Percentiles rank a stretch among this genome's conserved stretches.
Evolutionary conservation across 164 flowering plant species (phyloP).

Genomic region (Vitis amurensis): DNA sequence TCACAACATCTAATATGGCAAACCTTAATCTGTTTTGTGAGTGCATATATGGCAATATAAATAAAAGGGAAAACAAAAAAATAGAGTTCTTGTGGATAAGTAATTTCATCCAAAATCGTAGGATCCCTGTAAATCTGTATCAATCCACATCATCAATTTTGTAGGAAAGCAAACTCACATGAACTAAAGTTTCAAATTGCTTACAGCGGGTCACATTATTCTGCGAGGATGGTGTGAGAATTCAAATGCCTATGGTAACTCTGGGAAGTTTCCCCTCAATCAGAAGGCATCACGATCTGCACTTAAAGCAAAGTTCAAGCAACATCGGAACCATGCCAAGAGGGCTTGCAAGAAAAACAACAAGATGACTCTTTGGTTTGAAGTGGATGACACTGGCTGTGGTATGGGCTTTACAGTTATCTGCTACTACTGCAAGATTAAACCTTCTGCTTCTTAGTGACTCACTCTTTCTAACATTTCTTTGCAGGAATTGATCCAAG

Average conservation of each 20-base stretch:
- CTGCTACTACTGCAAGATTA: conserved; percentile 1
- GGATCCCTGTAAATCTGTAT: no score
- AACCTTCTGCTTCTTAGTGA: not conserved
- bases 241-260: conserved; percentile 22
- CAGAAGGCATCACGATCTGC: conserved; percentile 37
- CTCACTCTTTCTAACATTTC: not conserved
- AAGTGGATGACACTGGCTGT: conserved; percentile 96
- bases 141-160: no score
- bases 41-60: no score
- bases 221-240: conserved; percentile 89
- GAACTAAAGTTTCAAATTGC: conserved; percentile 10
- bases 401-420: conserved; percentile 48
- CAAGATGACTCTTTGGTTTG: conserved; percentile 73
- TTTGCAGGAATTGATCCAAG: conserved; percentile 84
- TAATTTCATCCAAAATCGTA: no score
- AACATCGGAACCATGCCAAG: conserved; percentile 39
- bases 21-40: no score
- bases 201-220: conserved; percentile 84
- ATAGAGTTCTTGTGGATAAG: no score
- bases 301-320: conserved; percentile 48
- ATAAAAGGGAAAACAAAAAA: no score
- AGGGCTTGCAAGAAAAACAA: conserved; percentile 52
- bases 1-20: no score
- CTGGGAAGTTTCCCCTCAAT: conserved; percentile 24
- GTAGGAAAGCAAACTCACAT: not conserved